Evolutionary conservation across 1,284 basidiomycete genomes (phyloP).

Genomic region (Ustilago trichophora): DNA sequence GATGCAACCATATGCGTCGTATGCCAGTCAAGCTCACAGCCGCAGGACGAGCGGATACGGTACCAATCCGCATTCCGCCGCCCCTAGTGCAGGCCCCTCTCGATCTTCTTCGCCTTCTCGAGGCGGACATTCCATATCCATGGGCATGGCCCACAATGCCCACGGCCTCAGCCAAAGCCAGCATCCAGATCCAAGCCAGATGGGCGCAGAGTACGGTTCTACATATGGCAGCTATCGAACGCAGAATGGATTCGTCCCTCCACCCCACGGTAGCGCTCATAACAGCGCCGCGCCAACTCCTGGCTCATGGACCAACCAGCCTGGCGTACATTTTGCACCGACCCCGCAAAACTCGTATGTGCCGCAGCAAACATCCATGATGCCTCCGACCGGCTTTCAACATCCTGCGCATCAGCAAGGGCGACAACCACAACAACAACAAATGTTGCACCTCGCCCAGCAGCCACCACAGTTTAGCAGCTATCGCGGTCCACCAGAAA

Average conservation of each 20-base stretch:
- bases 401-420: conserved; percentile 3
- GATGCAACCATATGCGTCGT: conserved; percentile 19
- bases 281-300: conserved; percentile 1
- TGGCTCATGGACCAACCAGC: conserved; percentile 24
- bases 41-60: conserved; percentile 34
- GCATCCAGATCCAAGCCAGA: conserved; percentile 2
- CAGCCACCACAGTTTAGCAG: conserved; percentile 29
- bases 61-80: conserved; percentile 42
- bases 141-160: conserved; percentile 13
- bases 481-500: conserved; percentile 27
- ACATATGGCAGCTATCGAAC: conserved; percentile 20
- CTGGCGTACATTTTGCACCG: conserved; percentile 2
- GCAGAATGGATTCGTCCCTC: conserved; percentile 12
- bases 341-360: conserved; percentile 18
- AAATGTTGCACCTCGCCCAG: conserved; percentile 20
- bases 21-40: conserved; percentile 11
- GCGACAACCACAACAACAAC: conserved; percentile 5
- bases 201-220: conserved; percentile 22
- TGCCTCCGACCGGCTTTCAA: conserved; percentile 9
- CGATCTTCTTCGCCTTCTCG: conserved; percentile 40
- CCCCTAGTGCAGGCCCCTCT: conserved; percentile 42
- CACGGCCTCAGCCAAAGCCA: conserved; percentile 7
- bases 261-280: background rate
- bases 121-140: conserved; percentile 8
- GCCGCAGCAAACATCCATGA: conserved; percentile 20